These are phyloP conservation scores for Fusarium neocosmosporiellum DNA, from an alignment of 2,329 filamentous ascomycete species.

Conservation along the genomic window DNA sequence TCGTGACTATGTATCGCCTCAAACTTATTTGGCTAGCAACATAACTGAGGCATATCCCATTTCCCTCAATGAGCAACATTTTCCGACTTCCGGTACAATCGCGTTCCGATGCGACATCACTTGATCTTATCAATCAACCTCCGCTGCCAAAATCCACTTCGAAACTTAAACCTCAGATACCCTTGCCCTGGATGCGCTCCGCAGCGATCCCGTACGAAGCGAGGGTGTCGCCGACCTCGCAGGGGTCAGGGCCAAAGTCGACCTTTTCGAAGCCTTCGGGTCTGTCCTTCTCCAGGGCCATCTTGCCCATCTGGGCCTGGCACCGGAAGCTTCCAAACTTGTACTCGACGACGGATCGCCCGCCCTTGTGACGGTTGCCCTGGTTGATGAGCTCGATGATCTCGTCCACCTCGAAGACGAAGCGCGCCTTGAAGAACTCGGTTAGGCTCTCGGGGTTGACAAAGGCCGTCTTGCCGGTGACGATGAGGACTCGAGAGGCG, in stretches of 20 bases:
- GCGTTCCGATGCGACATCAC: neutral
- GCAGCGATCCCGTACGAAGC: conserved; percentile 48
- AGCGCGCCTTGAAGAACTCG: conserved; percentile 54
- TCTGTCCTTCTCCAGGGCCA: conserved; percentile 50
- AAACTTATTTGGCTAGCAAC: neutral
- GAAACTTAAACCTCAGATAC: conserved; percentile 34
- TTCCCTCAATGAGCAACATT: neutral
- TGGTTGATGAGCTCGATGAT: conserved; percentile 47
- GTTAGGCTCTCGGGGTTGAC: conserved; percentile 56
- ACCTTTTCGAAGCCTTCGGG: conserved; percentile 51
- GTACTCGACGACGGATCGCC: conserved; percentile 57
- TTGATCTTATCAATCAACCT: neutral
- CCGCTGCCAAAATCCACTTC: neutral
- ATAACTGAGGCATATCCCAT: neutral
- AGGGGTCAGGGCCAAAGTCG: conserved; percentile 53
- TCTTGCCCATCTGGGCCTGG: conserved; percentile 63
- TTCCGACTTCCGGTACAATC: neutral
- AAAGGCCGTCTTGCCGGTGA: conserved; percentile 57
- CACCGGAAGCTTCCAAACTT: conserved; percentile 66
- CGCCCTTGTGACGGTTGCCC: conserved; percentile 21
- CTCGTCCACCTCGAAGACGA: conserved; percentile 61
- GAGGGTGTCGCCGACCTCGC: conserved; percentile 49
- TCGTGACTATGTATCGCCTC: neutral
- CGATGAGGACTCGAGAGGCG: conserved; percentile 61
- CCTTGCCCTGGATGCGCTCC: conserved; percentile 48